Base-by-base conservation (phyloP, 2,329 filamentous ascomycete genomes). In the Truncatella angustata region DNA sequence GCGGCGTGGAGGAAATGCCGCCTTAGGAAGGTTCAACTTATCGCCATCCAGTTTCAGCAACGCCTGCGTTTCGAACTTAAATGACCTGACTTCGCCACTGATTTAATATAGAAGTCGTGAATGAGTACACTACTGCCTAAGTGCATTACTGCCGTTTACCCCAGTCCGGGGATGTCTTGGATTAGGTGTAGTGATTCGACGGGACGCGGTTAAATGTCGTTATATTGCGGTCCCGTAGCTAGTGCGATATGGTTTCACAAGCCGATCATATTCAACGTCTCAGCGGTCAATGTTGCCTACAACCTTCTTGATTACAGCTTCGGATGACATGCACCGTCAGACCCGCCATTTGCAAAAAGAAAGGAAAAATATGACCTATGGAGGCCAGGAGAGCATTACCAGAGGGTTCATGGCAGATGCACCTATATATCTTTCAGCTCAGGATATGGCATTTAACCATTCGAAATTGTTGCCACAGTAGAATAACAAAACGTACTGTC, bases 1-100 rank as follows among this genome's bases (percentile, higher is more conserved):
- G 40, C n/a, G 28, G n/a, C 11, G 30, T 46, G 43, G 43, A 46
- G 30, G 26, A 32, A 34, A 28, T 46, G 23, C 43, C 43, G 28
- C 30, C n/a, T 46, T 46, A 46, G 43, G 43, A 32, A 46, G 43
- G 43, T 46, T 46, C n/a, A 46, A 34, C n/a, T 35, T 46, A 46
- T 46, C 43, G 43, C 43, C 43, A 46, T 35, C 43, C 34, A n/a
- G 26, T 34, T 46, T 12, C 4, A 46, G 43, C 30, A 23, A 35
- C 43, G 16, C 23, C 43, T 28, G 43, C 32, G 43, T 34, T 24
- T 32, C 43, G 20, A 10, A 46, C 28, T 35, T 32, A 46, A 24
- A 44, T 44, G 16, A 14, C 18, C 9, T 23, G n/a, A 2, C 20
- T 18, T 21, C n/a, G 10, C 20, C 9, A 21, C 21, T 43, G n/a